Conservation (phyloP, 2,329 filamentous ascomycete species). For the Plenodomus biglobosus region DNA sequence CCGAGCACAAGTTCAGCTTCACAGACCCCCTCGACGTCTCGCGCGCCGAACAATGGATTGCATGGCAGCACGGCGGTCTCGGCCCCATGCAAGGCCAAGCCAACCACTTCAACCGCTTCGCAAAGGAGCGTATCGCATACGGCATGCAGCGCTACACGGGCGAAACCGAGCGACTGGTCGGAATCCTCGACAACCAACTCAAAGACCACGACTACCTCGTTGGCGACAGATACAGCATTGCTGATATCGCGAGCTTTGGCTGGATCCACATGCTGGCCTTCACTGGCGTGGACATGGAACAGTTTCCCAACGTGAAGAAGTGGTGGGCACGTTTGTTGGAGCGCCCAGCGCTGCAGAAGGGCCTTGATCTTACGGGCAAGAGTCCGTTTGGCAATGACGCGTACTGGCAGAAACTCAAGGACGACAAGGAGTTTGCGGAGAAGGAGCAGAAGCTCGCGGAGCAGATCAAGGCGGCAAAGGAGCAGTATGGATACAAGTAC, state of each 20-base stretch:
- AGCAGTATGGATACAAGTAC: conserved; percentile 52
- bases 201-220: conserved; percentile 48
- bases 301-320: conserved; percentile 48
- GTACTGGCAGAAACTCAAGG: conserved; percentile 47
- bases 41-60: conserved; percentile 62
- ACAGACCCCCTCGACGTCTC: conserved; percentile 51
- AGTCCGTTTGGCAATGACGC: conserved; percentile 47
- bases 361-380: conserved; percentile 42
- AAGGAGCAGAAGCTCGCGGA: conserved; percentile 46
- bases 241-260: conserved; percentile 50
- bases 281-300: conserved; percentile 45
- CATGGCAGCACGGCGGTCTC: conserved; percentile 56
- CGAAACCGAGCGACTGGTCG: conserved; percentile 51
- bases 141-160: conserved; percentile 51
- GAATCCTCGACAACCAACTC: conserved; percentile 49
- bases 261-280: conserved; percentile 49
- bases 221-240: conserved; percentile 50
- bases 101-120: conserved; percentile 46
- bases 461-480: conserved; percentile 46
- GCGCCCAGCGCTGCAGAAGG: conserved; percentile 48
- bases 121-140: conserved; percentile 49
- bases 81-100: conserved; percentile 49
- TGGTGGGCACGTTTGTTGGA: conserved; percentile 49
- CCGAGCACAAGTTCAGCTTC: conserved; percentile 51
- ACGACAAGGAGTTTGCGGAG: conserved; percentile 53